Percentiles rank a stretch among this genome's conserved stretches.
Evolutionary conservation across 164 flowering plant species (phyloP).

Genomic region (Umbilicus rupestris): DNA sequence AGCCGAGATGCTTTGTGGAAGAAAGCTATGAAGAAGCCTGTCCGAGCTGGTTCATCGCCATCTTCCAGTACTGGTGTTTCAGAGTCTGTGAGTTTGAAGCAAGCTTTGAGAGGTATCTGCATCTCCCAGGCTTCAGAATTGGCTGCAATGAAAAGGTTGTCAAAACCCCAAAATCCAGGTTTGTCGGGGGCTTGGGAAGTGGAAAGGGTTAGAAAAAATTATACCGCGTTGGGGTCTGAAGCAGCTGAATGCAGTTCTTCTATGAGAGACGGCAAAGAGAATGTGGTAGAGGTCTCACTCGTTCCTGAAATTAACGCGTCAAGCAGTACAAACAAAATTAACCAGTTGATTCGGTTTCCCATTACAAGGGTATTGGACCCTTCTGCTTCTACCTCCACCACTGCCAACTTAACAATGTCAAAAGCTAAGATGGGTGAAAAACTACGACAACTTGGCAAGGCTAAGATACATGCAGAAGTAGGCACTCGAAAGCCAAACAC

Average conservation of each 20-base stretch:
- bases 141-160: conserved; percentile 71
- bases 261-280: conserved; percentile 31
- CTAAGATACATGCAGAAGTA: conserved; percentile 15
- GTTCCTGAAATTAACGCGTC: conserved; percentile 36
- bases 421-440: conserved; percentile 15
- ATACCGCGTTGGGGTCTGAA: conserved; percentile 50
- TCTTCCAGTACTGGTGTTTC: conserved; percentile 64
- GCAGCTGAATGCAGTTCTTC: conserved; percentile 33
- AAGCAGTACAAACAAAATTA: conserved; percentile 16
- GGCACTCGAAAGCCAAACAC: conserved; percentile 13
- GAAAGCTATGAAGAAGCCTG: conserved; percentile 58
- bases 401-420: conserved; percentile 9
- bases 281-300: conserved; percentile 47
- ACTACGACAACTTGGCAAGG: conserved; percentile 19
- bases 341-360: conserved; percentile 16
- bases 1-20: conserved; percentile 24
- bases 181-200: conserved; percentile 40
- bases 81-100: conserved; percentile 66
- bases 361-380: conserved; percentile 14
- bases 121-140: conserved; percentile 89
- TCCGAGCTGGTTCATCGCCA: conserved; percentile 41
- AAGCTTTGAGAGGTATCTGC: conserved; percentile 80
- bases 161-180: conserved; percentile 48
- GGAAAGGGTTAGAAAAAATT: conserved; percentile 48
- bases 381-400: conserved; percentile 17